A percentile compares a stretch with the other conserved stretches of the same genome.
These are phyloP conservation scores for Suzukiozyma palmioleophila DNA, from an alignment of 1,139 yeast genomes.

Conservation along the genomic window DNA sequence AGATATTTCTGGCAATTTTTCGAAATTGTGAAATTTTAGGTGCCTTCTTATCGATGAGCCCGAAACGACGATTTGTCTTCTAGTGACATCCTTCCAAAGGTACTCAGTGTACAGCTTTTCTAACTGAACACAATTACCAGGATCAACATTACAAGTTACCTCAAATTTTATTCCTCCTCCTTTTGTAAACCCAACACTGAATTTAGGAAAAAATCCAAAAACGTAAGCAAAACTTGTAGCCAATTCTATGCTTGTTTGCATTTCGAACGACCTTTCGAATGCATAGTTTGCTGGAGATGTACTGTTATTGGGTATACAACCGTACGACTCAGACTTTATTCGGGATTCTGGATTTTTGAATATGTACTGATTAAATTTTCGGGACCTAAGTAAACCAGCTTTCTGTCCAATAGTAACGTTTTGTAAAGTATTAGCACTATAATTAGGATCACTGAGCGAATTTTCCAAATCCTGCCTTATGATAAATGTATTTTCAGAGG, in stretches of 20 bases:
- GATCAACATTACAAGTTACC: constrained; percentile 1
- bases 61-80: constrained; percentile 1
- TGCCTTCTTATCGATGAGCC: not conserved
- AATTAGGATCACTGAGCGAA: not conserved
- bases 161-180: not conserved
- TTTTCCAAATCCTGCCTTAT: not conserved
- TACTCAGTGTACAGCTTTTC: not conserved
- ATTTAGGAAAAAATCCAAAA: constrained; percentile 1
- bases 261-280: not conserved
- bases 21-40: not conserved
- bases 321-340: not conserved
- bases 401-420: not conserved
- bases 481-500: constrained; percentile 1
- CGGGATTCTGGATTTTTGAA: not conserved
- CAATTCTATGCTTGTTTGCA: not conserved
- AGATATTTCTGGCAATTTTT: not conserved
- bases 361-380: constrained; percentile 1
- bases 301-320: constrained; percentile 1
- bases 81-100: not conserved
- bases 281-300: constrained; percentile 1
- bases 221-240: not conserved
- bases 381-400: not conserved
- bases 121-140: not conserved
- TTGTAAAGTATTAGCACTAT: not conserved
- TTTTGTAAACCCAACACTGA: not conserved